These are phyloP conservation scores for Scutellaria barbata DNA, from an alignment of 257 asterid genomes.

Conservation along the genomic window DNA sequence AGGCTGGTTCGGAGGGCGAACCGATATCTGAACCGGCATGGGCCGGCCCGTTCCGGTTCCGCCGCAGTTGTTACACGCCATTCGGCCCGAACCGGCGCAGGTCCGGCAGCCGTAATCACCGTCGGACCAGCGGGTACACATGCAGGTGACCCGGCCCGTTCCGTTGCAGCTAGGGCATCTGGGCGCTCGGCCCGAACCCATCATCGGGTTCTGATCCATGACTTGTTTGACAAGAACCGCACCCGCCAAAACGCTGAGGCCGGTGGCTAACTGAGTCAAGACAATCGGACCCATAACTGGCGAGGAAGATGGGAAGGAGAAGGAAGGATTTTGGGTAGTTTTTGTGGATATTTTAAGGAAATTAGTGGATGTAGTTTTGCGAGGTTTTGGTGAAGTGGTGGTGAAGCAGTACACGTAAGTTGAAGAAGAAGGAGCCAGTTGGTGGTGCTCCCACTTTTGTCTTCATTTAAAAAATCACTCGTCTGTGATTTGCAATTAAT, in stretches of 20 bases:
- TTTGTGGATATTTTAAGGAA: constrained; percentile 1
- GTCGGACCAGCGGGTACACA: constrained; percentile 95
- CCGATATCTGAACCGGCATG: constrained; percentile 74
- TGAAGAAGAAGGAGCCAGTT: constrained; percentile 1
- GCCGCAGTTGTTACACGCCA: constrained; percentile 85
- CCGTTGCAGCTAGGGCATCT: constrained; percentile 89
- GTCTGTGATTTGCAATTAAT: too few species aligned
- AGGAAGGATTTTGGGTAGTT: constrained; percentile 29
- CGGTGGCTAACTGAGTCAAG: constrained; percentile 60
- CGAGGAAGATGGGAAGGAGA: constrained; percentile 16
- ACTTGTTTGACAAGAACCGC: constrained; percentile 70
- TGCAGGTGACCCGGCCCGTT: constrained; percentile 78
- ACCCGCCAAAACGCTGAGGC: constrained; percentile 61
- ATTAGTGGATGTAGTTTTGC: background rate
- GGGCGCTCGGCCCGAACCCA: constrained; percentile 74
- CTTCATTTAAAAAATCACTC: background rate
- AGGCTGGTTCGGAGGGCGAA: constrained; percentile 60
- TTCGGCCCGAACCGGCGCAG: constrained; percentile 92
- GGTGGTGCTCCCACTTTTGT: constrained; percentile 40
- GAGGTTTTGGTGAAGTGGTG: constrained; percentile 48
- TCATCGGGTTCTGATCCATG: constrained; percentile 63
- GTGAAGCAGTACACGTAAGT: constrained; percentile 62
- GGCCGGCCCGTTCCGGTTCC: constrained; percentile 96
- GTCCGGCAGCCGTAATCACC: constrained; percentile 91
- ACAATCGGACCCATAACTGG: constrained; percentile 72